These are phyloP conservation scores for Obelidium mucronatum DNA, from an alignment of 192 early-diverging fungal species.

Conservation along the genomic window DNA sequence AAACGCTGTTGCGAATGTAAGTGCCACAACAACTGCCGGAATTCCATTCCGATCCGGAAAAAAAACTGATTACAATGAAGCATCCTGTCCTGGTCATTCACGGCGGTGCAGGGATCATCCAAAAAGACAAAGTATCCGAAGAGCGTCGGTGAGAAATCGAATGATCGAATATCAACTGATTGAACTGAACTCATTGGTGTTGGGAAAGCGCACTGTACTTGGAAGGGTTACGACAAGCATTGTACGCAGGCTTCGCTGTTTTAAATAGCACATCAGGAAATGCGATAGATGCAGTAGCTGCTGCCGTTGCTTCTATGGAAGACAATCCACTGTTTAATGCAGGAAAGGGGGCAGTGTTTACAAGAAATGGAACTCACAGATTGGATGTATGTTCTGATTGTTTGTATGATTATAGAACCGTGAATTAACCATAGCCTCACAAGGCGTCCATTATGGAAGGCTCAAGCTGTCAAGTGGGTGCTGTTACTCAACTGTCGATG, in stretches of 20 bases:
- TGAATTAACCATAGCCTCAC: conserved; percentile 27
- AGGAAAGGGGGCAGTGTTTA: conserved; percentile 56
- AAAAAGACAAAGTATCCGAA: conserved; percentile 26
- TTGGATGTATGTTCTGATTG: conserved; percentile 33
- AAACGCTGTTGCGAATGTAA: too few species aligned
- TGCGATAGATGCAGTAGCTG: conserved; percentile 46
- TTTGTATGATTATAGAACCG: too few species aligned
- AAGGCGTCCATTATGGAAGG: conserved; percentile 58
- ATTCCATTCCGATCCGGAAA: not conserved
- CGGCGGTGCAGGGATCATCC: conserved; percentile 52
- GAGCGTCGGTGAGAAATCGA: conserved; percentile 19
- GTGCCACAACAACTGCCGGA: too few species aligned
- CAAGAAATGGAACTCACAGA: conserved; percentile 38
- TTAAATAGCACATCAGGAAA: conserved; percentile 31
- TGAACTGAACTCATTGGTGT: too few species aligned
- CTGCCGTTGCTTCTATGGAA: conserved; percentile 28
- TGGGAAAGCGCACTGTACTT: conserved; percentile 31
- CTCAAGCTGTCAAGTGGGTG: conserved; percentile 40
- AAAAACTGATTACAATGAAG: not conserved
- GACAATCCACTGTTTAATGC: conserved; percentile 62
- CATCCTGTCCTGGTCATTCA: conserved; percentile 34
- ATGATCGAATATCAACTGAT: too few species aligned
- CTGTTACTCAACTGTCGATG: conserved; percentile 44
- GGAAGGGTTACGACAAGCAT: conserved; percentile 38
- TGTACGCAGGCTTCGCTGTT: conserved; percentile 41